Conservation (phyloP, 352 stramenopile genomes). For the Phytopythium mirpurense region DNA sequence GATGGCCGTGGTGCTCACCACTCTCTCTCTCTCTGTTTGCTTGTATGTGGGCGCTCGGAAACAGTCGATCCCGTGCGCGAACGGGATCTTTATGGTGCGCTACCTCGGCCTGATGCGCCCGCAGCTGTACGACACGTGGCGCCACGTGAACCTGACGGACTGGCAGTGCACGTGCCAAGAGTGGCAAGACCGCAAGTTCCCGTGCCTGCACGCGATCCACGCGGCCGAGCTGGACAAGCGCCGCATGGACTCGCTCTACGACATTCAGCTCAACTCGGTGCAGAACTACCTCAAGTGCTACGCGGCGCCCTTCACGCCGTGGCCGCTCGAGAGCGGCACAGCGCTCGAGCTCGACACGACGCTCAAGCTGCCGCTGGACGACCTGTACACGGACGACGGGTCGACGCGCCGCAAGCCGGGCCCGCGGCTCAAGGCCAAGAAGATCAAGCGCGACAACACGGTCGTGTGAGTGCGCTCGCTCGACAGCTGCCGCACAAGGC, state of each 20-base stretch:
- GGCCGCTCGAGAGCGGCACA: constrained; percentile 43
- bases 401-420: constrained; percentile 56
- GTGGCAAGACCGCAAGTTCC: constrained; percentile 75
- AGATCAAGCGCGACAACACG: constrained; percentile 8
- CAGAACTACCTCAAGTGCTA: constrained; percentile 63
- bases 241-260: constrained; percentile 70
- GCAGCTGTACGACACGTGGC: constrained; percentile 64
- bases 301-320: constrained; percentile 49
- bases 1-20: no score
- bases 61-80: constrained; percentile 74
- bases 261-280: constrained; percentile 61
- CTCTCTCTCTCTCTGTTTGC: no score
- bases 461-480: constrained; percentile 1
- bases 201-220: constrained; percentile 73
- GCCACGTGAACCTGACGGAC: constrained; percentile 66
- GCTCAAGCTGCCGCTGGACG: constrained; percentile 65
- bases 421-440: constrained; percentile 45
- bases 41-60: no score
- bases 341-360: constrained; percentile 29
- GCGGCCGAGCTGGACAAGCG: constrained; percentile 63
- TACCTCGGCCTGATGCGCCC: constrained; percentile 50
- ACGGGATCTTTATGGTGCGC: constrained; percentile 74
- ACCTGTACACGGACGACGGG: constrained; percentile 48
- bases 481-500: no score
- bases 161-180: constrained; percentile 80